phyloP scores from a whole-genome alignment of 2,329 filamentous ascomycete genomes.

The Cryphonectria naterciae region DNA sequence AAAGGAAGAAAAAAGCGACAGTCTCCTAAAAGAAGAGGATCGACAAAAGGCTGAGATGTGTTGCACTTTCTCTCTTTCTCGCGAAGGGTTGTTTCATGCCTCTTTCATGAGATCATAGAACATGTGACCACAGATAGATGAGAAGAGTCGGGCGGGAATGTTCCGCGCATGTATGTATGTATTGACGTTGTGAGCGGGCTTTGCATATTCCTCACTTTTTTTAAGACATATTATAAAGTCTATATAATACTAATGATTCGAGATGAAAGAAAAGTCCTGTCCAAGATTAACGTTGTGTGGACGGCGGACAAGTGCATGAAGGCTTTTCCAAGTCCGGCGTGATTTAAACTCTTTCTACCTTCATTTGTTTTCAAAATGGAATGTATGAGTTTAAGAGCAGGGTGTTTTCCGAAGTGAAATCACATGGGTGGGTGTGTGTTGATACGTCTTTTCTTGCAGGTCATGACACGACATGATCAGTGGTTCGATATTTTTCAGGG shows the following conservation, averaged over 20 bases:
- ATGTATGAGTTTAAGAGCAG: no score
- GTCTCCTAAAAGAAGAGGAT: neutral
- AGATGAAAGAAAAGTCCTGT: neutral
- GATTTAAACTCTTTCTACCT: no score
- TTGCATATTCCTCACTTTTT: neutral
- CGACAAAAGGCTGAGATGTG: no score
- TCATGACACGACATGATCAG: neutral
- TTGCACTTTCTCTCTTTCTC: no score
- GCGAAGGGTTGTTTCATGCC: no score
- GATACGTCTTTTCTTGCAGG: neutral
- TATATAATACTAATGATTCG: neutral
- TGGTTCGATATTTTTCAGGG: neutral
- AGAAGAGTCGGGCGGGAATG: neutral
- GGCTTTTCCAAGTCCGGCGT: no score
- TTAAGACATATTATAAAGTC: neutral
- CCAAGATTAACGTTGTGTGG: neutral
- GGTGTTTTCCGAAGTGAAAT: neutral
- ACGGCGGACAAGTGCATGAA: neutral
- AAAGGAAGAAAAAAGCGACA: neutral
- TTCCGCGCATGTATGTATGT: neutral
- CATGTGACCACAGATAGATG: neutral
- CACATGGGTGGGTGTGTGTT: neutral
- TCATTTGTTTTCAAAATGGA: no score
- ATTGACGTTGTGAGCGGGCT: neutral
- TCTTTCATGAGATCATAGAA: neutral